Conservation (phyloP, 345 rosid species). For the Salix arbutifolia region DNA sequence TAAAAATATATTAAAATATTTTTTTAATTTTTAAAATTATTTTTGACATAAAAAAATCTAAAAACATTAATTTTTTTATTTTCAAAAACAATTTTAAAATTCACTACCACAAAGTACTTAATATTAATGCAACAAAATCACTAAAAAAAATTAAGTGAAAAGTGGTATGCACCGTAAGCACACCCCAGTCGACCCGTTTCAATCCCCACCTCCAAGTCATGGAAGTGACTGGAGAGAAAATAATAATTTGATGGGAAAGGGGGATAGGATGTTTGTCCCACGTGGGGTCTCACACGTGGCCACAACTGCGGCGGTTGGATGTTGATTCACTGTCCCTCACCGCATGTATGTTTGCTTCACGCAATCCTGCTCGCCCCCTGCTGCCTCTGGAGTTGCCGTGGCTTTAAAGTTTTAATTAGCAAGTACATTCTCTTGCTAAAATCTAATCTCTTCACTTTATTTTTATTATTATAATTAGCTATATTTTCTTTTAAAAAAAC, state of each 20-base stretch:
- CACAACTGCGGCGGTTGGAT: constrained; percentile 34
- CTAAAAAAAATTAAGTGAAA: too few relatives aligned
- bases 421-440: neutral
- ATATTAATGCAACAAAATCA: too few relatives aligned
- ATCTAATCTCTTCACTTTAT: neutral
- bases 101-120: too few relatives aligned
- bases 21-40: too few relatives aligned
- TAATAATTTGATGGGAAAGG: neutral
- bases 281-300: constrained; percentile 33
- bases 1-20: too few relatives aligned
- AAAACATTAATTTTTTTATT: too few relatives aligned
- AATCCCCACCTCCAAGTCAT: neutral
- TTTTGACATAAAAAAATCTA: too few relatives aligned
- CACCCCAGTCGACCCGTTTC: too few relatives aligned
- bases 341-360: constrained; percentile 50
- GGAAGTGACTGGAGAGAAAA: constrained; percentile 26
- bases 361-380: constrained; percentile 26
- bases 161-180: too few relatives aligned
- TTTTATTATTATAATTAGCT: neutral
- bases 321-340: constrained; percentile 29
- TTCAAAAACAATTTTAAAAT: too few relatives aligned
- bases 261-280: constrained; percentile 31
- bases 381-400: constrained; percentile 24
- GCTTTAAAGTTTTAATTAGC: constrained; percentile 35
- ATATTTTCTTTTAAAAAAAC: neutral